Base-by-base conservation (phyloP, 2,329 filamentous ascomycete species). In the Fusarium piperis region DNA sequence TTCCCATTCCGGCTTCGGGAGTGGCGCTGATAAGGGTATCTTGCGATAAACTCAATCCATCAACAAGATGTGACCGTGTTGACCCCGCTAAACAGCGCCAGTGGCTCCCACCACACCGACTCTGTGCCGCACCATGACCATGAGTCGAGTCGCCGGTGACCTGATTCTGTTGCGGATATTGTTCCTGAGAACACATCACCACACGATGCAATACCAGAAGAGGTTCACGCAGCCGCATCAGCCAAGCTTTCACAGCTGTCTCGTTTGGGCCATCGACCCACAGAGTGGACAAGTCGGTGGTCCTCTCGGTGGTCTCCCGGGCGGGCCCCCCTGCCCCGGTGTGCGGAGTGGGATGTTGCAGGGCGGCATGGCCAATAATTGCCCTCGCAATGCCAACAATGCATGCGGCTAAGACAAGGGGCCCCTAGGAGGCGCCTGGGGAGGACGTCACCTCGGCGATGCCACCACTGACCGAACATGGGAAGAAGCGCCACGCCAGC, bases 401-500 rank as follows among this genome's bases (percentile, higher is more conserved):
- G 57, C 56, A 70, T 74, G 74, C 74, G 68, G 74, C 74, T 76
- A 76, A 73, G 72, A 75, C 71, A 74, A 62, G 62, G 69, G 71
- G 38, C 65, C 67, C 58, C 58, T 36, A 65, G 70, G 59, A 68
- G 41, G 46, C 72, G 63, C 64, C 65, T 52, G 56, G 65, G 52
- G 59, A 65, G 60, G 71, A 76, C 74, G 74, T 76, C 73, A 76
- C 74, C 63, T 64, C 61, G 73, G 70, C 59, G 55, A 72, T 68
- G 67, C 63, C 62, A 60, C 66, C 53, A 70, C 59, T 38, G 56
- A 53, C 59, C 33, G 55, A 59, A 63, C 65, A 75, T 66, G 70
- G 62, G 46, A 52, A 53, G 55, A 41, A 61, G 72, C 71, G 70
- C 73, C 71, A 74, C 65, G 62, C 60, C 64, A 67, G 62, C 55